Conservation (phyloP, 192 early-diverging fungal species). For the Lobosporangium transversale region DNA sequence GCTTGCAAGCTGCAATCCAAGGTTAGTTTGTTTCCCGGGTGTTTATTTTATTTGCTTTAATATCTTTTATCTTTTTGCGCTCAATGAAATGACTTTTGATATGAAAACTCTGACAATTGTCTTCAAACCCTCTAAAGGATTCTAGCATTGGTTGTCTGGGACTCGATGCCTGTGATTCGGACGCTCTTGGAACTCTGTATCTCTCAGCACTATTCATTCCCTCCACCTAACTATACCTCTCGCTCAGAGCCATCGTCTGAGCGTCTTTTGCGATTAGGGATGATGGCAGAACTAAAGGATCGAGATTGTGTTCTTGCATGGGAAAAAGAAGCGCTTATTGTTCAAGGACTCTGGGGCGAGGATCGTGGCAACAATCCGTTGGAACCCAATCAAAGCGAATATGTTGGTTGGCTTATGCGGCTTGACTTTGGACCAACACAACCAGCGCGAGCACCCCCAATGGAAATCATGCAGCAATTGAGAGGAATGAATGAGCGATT, state of each 20-base stretch:
- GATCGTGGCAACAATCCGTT: constrained; percentile 13
- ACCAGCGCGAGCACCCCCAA: constrained; percentile 29
- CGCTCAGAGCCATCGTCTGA: constrained; percentile 46
- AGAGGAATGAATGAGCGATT: constrained; percentile 36
- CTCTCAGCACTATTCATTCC: constrained; percentile 49
- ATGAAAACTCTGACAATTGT: not conserved
- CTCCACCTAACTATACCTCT: constrained; percentile 47
- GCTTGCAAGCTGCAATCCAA: constrained; percentile 41
- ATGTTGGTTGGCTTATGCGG: constrained; percentile 38
- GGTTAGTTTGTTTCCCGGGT: constrained; percentile 13
- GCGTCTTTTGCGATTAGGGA: constrained; percentile 21
- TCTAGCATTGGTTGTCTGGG: constrained; percentile 46
- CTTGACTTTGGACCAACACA: constrained; percentile 40
- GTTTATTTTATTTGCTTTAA: too few species aligned
- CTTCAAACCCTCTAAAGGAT: constrained; percentile 9
- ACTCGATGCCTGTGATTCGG: constrained; percentile 50
- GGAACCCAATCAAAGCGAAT: constrained; percentile 23
- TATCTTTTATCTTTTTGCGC: too few species aligned
- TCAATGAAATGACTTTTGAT: too few species aligned
- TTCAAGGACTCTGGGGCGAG: constrained; percentile 25
- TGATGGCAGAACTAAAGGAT: constrained; percentile 37
- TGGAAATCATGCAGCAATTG: constrained; percentile 35
- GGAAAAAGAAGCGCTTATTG: constrained; percentile 26
- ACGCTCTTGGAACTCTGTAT: constrained; percentile 40
- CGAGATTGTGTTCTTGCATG: constrained; percentile 32